Percentiles rank a stretch among this genome's conserved stretches.
These are phyloP conservation scores for Amanita phalloides DNA, from an alignment of 768 basidiomycete species.

Conservation along the genomic window DNA sequence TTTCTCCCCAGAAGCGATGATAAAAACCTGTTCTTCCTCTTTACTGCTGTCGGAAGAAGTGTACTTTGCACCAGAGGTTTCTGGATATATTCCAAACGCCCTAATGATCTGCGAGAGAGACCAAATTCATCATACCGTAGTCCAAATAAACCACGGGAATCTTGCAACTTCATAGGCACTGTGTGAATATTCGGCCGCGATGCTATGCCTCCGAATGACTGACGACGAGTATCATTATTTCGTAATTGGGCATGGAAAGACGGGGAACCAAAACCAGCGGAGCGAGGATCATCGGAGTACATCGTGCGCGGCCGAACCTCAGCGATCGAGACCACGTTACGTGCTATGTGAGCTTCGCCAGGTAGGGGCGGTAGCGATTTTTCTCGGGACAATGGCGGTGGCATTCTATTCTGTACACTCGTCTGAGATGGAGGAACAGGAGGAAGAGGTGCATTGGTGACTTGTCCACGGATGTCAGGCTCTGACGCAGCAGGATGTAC, in stretches of 20 bases:
- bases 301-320: constrained; percentile 48
- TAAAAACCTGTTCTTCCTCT: constrained; percentile 69
- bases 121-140: constrained; percentile 66
- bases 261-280: constrained; percentile 36
- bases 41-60: constrained; percentile 25
- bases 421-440: constrained; percentile 13
- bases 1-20: constrained; percentile 56
- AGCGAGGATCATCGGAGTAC: constrained; percentile 49
- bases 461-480: constrained; percentile 43
- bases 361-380: constrained; percentile 77
- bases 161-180: constrained; percentile 26
- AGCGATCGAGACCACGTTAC: constrained; percentile 20
- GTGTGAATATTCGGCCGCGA: constrained; percentile 50
- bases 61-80: constrained; percentile 18
- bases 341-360: constrained; percentile 29
- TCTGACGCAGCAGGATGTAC: constrained; percentile 51
- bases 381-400: constrained; percentile 35
- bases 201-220: constrained; percentile 65
- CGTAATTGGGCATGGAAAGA: constrained; percentile 61
- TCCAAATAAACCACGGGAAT: constrained; percentile 24
- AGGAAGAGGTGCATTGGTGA: constrained; percentile 13
- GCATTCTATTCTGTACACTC: constrained; percentile 9
- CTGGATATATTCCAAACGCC: constrained; percentile 26
- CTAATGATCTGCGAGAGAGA: constrained; percentile 48
- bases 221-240: constrained; percentile 45